Evolutionary conservation across 805 yeast species (phyloP), one percentile per base, ranked within the genome.

Genomic region (Kregervanrija delftensis): DNA sequence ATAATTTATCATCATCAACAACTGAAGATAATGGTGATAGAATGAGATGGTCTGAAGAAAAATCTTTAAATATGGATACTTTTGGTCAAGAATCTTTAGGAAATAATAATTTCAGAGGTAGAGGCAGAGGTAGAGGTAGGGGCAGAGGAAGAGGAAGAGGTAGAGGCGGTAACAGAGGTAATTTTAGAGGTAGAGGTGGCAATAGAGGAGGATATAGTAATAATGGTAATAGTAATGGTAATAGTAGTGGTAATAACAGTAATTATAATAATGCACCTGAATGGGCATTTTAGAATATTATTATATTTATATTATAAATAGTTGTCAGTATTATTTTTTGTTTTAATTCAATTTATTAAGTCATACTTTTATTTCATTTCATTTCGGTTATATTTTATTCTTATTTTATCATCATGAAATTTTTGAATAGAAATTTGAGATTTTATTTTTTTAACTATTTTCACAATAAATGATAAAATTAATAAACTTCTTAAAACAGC

Each of bases 21-120:
- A 76, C 73, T 43, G 73, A 73, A 40, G 58, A 65, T 22, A 58
- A 62, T 8, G 62, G 60, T 30, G 64, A 60, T 17, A 56, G 65
- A 50, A 69, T 79, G 77, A 74, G 80, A 57, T 83, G 95, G 81
- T 68, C 74, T 39, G 85, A 82, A 53, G 95, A 87, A 57, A 81
- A 83, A 49, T 66, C 66, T 39, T 73, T 86, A 58, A 88, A 88
- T 61, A 57, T 79, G 65, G 95, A 86, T 63, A 87, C 96, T 2
- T 88, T 87, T 65, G 96, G 96, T 16, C 84, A 85, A 64, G 72
- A 74, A 9, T 61, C 63, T 48, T 22, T 46, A 33, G 40, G 44
- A 11, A 41, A 40, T 14, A 28, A 36, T 11, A 37, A 40, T 4
- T 17, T 16, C 28, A 51, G 65, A 54, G 65, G 68, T 30, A 57